Percentiles rank a stretch among this genome's conserved stretches.
These are phyloP conservation scores for Clarireedia sp. DNA, from an alignment of 2,329 filamentous ascomycete genomes.

Conservation along the genomic window DNA sequence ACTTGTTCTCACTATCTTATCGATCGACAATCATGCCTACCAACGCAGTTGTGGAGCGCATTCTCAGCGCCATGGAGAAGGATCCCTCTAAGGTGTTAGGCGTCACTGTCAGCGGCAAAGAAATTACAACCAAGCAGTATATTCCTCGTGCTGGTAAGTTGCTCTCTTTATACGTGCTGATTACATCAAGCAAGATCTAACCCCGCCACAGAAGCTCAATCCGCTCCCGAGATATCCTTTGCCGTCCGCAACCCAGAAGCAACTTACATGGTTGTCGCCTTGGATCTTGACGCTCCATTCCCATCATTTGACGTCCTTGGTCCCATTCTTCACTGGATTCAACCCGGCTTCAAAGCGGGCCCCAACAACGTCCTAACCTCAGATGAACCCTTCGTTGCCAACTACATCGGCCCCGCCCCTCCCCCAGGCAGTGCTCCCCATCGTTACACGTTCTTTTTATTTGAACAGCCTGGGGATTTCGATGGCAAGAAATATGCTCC, in stretches of 20 bases:
- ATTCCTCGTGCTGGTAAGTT: conserved; percentile 28
- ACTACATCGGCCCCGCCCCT: conserved; percentile 40
- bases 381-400: conserved; percentile 26
- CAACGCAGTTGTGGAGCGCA: conserved; percentile 7
- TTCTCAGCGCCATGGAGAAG: conserved; percentile 6
- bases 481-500: conserved; percentile 30
- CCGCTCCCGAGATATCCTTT: conserved; percentile 16
- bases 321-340: conserved; percentile 42
- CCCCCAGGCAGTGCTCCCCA: conserved; percentile 39
- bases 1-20: background rate
- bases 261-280: conserved; percentile 35
- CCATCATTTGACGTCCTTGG: conserved; percentile 34
- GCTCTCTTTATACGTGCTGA: background rate
- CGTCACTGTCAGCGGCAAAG: conserved; percentile 25
- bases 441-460: conserved; percentile 43
- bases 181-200: background rate
- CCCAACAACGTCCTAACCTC: background rate
- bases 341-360: conserved; percentile 28
- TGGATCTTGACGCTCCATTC: conserved; percentile 43
- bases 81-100: conserved; percentile 30
- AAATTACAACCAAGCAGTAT: conserved; percentile 27
- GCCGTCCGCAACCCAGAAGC: conserved; percentile 4
- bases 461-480: conserved; percentile 38
- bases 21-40: conserved; percentile 3
- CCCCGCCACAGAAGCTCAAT: conserved; percentile 18